Conservation (phyloP, 2,329 filamentous ascomycete genomes). For the Fusarium decemcellulare region DNA sequence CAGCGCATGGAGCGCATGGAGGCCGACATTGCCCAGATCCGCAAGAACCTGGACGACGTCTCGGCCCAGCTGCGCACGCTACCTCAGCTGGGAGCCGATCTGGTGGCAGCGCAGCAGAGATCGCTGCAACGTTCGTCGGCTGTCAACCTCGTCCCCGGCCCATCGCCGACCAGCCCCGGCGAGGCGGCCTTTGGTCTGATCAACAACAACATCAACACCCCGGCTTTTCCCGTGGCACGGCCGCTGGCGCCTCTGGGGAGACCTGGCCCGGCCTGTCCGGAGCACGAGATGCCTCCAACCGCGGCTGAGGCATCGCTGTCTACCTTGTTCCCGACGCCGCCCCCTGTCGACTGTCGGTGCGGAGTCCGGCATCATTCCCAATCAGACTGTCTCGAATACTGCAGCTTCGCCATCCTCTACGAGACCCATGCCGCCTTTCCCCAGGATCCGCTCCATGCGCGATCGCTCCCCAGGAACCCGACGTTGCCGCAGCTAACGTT, state of each 20-base stretch:
- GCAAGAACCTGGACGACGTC: conserved; percentile 39
- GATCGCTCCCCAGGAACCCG: conserved; percentile 42
- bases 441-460: conserved; percentile 33
- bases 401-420: conserved; percentile 44
- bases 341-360: conserved; percentile 44
- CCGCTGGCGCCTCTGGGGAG: not conserved
- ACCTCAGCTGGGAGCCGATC: conserved; percentile 23
- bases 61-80: conserved; percentile 33
- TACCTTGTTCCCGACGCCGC: conserved; percentile 24
- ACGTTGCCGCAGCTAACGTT: conserved; percentile 41
- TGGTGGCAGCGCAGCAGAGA: conserved; percentile 31
- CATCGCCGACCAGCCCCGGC: conserved; percentile 11
- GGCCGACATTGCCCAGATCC: conserved; percentile 41
- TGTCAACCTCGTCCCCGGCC: conserved; percentile 8
- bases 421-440: conserved; percentile 42
- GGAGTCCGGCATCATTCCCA: conserved; percentile 43
- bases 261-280: conserved; percentile 3
- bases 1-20: conserved; percentile 45
- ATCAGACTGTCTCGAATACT: conserved; percentile 43
- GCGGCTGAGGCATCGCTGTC: conserved; percentile 17
- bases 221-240: conserved; percentile 22
- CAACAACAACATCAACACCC: conserved; percentile 9
- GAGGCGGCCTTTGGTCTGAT: conserved; percentile 16
- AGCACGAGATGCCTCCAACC: conserved; percentile 20
- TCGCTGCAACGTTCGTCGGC: conserved; percentile 13